Base-by-base conservation (phyloP, 2,329 filamentous ascomycete species). In the Blumeria graminis region DNA sequence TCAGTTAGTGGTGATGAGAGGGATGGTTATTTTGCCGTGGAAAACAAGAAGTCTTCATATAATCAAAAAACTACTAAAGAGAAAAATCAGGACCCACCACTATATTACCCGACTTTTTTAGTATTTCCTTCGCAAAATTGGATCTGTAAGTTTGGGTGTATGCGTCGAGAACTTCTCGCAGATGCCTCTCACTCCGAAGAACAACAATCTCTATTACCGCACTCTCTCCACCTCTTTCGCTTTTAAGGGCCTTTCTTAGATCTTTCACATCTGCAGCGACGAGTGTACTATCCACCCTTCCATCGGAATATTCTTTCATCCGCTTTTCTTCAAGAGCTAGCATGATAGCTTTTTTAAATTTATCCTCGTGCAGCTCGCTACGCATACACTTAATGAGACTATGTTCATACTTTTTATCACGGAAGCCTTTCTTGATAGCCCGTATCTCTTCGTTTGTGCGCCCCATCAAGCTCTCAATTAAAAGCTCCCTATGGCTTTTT, bases 391-490 rank as follows among this genome's bases (percentile, higher is more conserved):
- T 80, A 56, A 76, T 76, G 55, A 96, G 71, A 60, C 79, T 84
- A 68, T 96, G 85, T 55, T 76, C 73, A 68, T 96, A 96, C 62
- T 93, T 89, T 66, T 94, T 94, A 67, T 96, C 90, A 55, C 77
- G 81, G 72, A 96, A 98, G 0, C 81, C 77, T 16, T 85, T 80
- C 69, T 94, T 94, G 73, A 98, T 95, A 59, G 76, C 74, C 10
- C 78, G 76, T 60, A 96, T 86, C 65, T 96, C 92, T n/a, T 78
- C 74, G 68, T 95, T 95, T 33, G 81, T 80, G 6, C 89, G 80
- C 0, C 92, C 92, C 80, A 95, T 94, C 18, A 98, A 76, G 6
- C 82, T 80, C 69, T 98, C 92, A 63, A 96, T 95, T 56, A 98
- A 76, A 38, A 98, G 74, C 68, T 96, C 90, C 6, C 89, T 80